A percentile compares a stretch with the other conserved stretches of the same genome.
phyloP scores from a whole-genome alignment of 2,329 filamentous ascomycete genomes.

The Fusarium sp. region DNA sequence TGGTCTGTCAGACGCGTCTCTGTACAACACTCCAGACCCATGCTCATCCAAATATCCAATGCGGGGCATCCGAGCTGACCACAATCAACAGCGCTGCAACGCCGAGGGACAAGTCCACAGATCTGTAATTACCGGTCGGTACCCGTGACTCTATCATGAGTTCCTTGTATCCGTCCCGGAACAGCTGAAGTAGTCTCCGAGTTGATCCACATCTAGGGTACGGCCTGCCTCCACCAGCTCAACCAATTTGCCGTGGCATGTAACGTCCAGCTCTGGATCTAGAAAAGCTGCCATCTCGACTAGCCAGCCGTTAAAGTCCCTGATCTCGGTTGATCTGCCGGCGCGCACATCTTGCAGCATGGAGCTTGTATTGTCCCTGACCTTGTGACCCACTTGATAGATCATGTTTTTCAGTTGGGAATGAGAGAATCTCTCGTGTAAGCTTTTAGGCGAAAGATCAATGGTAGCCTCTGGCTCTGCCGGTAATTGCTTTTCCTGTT shows the following conservation, averaged over 20 bases:
- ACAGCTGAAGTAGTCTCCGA: slow-evolving; percentile 47
- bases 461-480: slow-evolving; percentile 8
- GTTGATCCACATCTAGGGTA: slow-evolving; percentile 50
- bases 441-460: slow-evolving; percentile 29
- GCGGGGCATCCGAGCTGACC: slow-evolving; percentile 30
- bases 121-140: slow-evolving; percentile 12
- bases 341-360: slow-evolving; percentile 70
- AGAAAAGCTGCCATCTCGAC: slow-evolving; percentile 59
- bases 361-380: slow-evolving; percentile 67
- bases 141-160: slow-evolving; percentile 24
- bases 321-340: slow-evolving; percentile 65
- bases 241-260: slow-evolving; percentile 57
- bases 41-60: slow-evolving; percentile 22
- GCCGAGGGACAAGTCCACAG: slow-evolving; percentile 25
- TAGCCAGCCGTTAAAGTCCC: slow-evolving; percentile 71
- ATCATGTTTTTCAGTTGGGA: slow-evolving; percentile 59
- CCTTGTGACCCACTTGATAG: slow-evolving; percentile 59
- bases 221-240: slow-evolving; percentile 55
- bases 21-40: slow-evolving; percentile 19
- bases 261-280: slow-evolving; percentile 49
- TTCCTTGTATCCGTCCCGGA: slow-evolving; percentile 27
- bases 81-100: slow-evolving; percentile 9
- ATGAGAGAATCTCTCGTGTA: slow-evolving; percentile 58
- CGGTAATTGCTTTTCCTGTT: not conserved
- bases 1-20: slow-evolving; percentile 14